These are phyloP conservation scores for Piromyces finnis DNA, from an alignment of 192 early-diverging fungal genomes.

Conservation along the genomic window DNA sequence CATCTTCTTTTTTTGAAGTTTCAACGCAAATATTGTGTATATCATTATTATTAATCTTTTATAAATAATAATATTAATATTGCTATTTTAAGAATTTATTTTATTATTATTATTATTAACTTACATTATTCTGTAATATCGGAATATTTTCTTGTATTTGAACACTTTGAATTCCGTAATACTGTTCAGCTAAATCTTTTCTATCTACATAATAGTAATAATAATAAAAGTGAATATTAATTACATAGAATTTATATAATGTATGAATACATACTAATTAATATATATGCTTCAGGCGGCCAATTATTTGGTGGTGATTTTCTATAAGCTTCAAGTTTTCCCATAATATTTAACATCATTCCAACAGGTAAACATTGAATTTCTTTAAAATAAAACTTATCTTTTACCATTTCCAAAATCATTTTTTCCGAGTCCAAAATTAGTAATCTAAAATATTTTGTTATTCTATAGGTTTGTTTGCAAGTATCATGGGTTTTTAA, in stretches of 20 bases:
- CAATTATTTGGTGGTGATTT: constrained; percentile 17
- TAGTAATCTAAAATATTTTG: constrained; percentile 6
- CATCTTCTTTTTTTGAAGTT: constrained; percentile 11
- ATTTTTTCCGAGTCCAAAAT: constrained; percentile 9
- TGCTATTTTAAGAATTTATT: background rate
- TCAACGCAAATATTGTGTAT: constrained; percentile 6
- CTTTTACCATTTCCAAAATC: constrained; percentile 14
- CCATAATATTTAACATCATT: constrained; percentile 23
- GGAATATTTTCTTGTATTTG: constrained; percentile 4
- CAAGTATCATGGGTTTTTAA: background rate
- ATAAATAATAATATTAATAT: background rate
- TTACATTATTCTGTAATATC: constrained; percentile 7
- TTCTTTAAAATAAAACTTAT: constrained; percentile 8
- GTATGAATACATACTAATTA: constrained; percentile 22
- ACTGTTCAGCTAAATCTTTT: constrained; percentile 4
- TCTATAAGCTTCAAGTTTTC: constrained; percentile 28
- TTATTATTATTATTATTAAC: constrained; percentile 6
- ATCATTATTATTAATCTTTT: background rate
- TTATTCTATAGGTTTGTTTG: constrained; percentile 5
- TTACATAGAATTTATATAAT: background rate
- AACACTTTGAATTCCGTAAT: background rate
- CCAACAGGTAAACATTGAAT: constrained; percentile 33
- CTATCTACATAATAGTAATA: constrained; percentile 1
- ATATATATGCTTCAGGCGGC: constrained; percentile 14
- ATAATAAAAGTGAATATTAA: too few relatives aligned